A percentile compares a stretch with the other conserved stretches of the same genome.
Conservation (phyloP, 179 eudicot genomes). For the Spergularia azorica region DNA sequence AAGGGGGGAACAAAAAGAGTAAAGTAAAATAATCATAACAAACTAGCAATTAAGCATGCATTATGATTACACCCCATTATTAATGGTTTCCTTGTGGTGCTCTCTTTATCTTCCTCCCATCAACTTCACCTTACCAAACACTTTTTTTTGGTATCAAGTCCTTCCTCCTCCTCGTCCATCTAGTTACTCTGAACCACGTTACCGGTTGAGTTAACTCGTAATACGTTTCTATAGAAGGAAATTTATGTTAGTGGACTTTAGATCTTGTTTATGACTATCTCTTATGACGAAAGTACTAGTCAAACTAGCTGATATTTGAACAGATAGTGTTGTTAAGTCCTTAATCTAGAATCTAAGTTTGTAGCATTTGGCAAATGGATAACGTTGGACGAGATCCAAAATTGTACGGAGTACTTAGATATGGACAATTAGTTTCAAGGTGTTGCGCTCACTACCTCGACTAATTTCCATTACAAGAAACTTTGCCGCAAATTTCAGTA, state of each 20-base stretch:
- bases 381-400: no score
- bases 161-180: not conserved
- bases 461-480: no score
- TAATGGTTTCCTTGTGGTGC: constrained; percentile 13
- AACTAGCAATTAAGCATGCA: not conserved
- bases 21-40: not conserved
- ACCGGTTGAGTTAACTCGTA: not conserved
- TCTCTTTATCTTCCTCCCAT: not conserved
- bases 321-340: no score
- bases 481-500: no score
- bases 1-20: not conserved
- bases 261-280: not conserved
- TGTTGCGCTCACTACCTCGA: no score
- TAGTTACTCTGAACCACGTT: not conserved
- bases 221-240: no score
- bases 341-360: no score
- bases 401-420: no score
- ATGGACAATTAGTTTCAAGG: no score
- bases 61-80: constrained; percentile 8
- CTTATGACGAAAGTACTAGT: not conserved
- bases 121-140: constrained; percentile 16
- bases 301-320: no score
- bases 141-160: not conserved
- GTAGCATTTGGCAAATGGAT: no score
- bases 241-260: no score